A percentile compares a stretch with the other conserved stretches of the same genome.
phyloP scores from a whole-genome alignment of 768 basidiomycete species.

The Macrolepiota dolichaula region DNA sequence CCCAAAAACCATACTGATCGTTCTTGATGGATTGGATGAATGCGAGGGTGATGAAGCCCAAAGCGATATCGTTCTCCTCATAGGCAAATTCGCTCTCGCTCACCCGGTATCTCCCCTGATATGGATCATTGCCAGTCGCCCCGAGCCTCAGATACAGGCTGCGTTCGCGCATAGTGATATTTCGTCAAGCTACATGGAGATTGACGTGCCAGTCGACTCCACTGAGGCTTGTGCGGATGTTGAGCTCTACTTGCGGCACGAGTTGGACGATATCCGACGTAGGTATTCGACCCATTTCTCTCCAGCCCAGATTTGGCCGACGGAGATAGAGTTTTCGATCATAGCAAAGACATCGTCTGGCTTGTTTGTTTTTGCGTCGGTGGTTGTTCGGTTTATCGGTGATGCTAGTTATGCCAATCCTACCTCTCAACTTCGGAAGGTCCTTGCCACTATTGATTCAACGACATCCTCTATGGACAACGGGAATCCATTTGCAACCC shows the following conservation, averaged over 20 bases:
- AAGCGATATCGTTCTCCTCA: constrained; percentile 12
- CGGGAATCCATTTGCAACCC: not conserved
- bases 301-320: constrained; percentile 18
- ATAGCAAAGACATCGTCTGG: constrained; percentile 20
- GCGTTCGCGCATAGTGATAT: constrained; percentile 7
- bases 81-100: constrained; percentile 3
- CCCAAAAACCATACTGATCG: constrained; percentile 10
- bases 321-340: not conserved
- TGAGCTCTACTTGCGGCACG: constrained; percentile 12
- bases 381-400: constrained; percentile 19
- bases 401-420: constrained; percentile 3
- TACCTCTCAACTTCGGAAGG: not conserved
- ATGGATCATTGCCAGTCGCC: constrained; percentile 24
- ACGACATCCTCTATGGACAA: not conserved
- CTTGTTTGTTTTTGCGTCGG: constrained; percentile 23
- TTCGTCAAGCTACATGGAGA: not conserved
- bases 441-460: not conserved
- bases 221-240: constrained; percentile 17
- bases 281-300: not conserved
- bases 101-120: constrained; percentile 13
- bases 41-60: constrained; percentile 16
- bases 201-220: constrained; percentile 10
- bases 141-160: constrained; percentile 19
- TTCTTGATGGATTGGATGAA: constrained; percentile 25
- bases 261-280: constrained; percentile 12